These are phyloP conservation scores for Rhodotorula toruloides DNA, from an alignment of 768 basidiomycete species.

Conservation along the genomic window DNA sequence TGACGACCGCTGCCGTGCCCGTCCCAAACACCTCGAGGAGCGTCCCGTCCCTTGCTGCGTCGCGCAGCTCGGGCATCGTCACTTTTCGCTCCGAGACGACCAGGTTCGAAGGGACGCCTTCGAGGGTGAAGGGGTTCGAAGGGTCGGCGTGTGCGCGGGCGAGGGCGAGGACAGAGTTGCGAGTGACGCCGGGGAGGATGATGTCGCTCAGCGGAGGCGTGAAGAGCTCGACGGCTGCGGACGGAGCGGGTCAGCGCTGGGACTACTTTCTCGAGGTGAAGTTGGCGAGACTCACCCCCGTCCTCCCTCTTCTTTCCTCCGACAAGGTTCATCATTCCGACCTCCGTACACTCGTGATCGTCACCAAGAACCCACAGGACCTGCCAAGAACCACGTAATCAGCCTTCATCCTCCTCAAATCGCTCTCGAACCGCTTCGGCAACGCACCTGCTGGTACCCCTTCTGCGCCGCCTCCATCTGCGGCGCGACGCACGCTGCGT, in stretches of 20 bases:
- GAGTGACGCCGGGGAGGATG: slow-evolving; percentile 82
- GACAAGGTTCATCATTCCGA: slow-evolving; percentile 76
- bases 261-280: neutral
- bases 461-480: slow-evolving; percentile 60
- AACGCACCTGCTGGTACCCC: slow-evolving; percentile 72
- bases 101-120: slow-evolving; percentile 51
- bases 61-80: slow-evolving; percentile 56
- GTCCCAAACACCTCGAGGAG: slow-evolving; percentile 81
- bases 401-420: neutral
- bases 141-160: slow-evolving; percentile 56
- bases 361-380: slow-evolving; percentile 63
- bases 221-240: slow-evolving; percentile 61
- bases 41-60: slow-evolving; percentile 53
- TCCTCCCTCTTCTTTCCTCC: slow-evolving; percentile 56
- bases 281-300: no score
- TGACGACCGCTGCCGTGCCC: slow-evolving; percentile 72
- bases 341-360: slow-evolving; percentile 51
- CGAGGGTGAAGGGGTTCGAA: slow-evolving; percentile 46
- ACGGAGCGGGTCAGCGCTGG: neutral
- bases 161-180: slow-evolving; percentile 67
- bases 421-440: slow-evolving; percentile 50
- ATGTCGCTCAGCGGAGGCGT: slow-evolving; percentile 85
- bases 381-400: neutral
- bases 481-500: slow-evolving; percentile 54
- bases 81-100: slow-evolving; percentile 57